A percentile compares a stretch with the other conserved stretches of the same genome.
Evolutionary conservation across 345 rosid genomes (phyloP).

Genomic region (Crucihimalaya himalaica): DNA sequence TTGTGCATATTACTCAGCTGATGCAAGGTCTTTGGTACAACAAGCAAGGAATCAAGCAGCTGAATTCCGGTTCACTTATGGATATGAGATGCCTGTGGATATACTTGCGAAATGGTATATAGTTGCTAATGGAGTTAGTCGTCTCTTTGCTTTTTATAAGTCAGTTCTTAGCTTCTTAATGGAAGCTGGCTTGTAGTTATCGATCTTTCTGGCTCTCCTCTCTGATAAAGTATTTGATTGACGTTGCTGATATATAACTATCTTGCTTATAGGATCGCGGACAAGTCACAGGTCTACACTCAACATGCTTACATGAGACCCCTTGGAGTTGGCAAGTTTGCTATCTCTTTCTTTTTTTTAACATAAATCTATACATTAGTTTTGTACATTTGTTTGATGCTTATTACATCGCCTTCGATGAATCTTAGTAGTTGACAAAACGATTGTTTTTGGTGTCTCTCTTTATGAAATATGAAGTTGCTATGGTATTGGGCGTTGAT

Average conservation of each 20-base stretch:
- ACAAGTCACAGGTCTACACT: conserved; percentile 94
- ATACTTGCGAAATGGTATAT: conserved; percentile 63
- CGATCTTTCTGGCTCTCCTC: not conserved
- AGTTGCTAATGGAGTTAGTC: not conserved
- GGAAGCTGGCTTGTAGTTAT: not conserved
- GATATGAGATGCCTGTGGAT: conserved; percentile 97
- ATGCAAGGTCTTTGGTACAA: conserved; percentile 93
- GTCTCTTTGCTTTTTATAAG: not conserved
- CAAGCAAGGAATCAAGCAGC: conserved; percentile 99
- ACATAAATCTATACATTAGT: not conserved
- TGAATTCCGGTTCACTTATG: conserved; percentile 87
- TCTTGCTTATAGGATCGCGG: conserved; percentile 69
- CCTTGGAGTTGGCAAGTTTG: conserved; percentile 85
- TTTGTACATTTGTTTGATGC: not conserved
- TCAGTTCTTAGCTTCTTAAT: not conserved
- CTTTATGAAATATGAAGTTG: conserved; percentile 52
- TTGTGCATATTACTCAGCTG: conserved; percentile 51
- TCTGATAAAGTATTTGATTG: not conserved
- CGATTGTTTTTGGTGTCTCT: not conserved
- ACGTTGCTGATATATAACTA: not conserved
- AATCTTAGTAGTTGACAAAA: not conserved
- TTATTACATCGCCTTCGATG: not conserved
- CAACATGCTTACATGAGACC: conserved; percentile 99
- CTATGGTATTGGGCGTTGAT: conserved; percentile 91
- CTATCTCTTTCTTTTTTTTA: conserved; percentile 16